Conservation (phyloP, 2,329 filamentous ascomycete species). For the Microsporum ferrugineum region DNA sequence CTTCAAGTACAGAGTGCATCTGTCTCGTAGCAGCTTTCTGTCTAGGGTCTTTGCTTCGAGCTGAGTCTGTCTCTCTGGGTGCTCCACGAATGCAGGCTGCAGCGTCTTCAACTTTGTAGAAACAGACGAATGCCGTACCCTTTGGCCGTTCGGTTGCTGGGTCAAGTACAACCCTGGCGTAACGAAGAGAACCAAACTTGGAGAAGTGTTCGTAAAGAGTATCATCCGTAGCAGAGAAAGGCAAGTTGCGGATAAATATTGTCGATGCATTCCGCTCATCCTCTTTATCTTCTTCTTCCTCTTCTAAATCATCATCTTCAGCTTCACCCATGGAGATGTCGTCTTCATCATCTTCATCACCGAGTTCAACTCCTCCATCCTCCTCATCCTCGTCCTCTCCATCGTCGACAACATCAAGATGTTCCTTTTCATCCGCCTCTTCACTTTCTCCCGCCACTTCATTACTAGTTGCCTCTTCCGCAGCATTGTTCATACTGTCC, state of each 20-base stretch:
- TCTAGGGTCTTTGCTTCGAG: conserved; percentile 30
- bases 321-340: conserved; percentile 28
- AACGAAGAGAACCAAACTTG: conserved; percentile 79
- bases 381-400: conserved; percentile 27
- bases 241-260: conserved; percentile 85
- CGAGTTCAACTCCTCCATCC: conserved; percentile 32
- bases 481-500: conserved; percentile 51
- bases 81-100: conserved; percentile 63
- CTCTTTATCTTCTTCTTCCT: conserved; percentile 34
- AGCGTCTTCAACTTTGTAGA: conserved; percentile 65
- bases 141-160: conserved; percentile 72
- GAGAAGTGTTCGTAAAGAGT: conserved; percentile 72
- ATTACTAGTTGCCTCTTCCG: conserved; percentile 23
- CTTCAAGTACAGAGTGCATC: conserved; percentile 75
- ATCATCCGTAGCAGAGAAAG: conserved; percentile 77
- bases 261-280: conserved; percentile 56
- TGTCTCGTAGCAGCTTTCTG: conserved; percentile 37
- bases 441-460: conserved; percentile 49
- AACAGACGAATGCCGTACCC: conserved; percentile 92
- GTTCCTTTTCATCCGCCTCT: conserved; percentile 26
- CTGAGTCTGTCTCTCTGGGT: conserved; percentile 43
- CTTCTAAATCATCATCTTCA: conserved; percentile 35
- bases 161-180: conserved; percentile 85
- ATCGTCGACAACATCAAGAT: conserved; percentile 26
- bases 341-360: conserved; percentile 34